These are phyloP conservation scores for Tephrocybe sp. DNA, from an alignment of 768 basidiomycete genomes.

Conservation along the genomic window DNA sequence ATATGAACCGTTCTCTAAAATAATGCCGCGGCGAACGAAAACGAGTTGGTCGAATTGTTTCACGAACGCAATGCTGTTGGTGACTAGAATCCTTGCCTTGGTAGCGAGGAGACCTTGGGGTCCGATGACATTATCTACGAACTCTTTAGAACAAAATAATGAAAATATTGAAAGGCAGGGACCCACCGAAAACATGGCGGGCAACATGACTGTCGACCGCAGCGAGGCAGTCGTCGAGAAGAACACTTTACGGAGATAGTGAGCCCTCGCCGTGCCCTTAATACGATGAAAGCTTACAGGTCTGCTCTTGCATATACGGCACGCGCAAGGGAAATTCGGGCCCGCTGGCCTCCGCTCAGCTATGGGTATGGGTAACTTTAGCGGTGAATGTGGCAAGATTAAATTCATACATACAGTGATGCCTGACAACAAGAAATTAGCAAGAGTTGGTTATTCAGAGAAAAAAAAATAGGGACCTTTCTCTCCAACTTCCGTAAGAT, in stretches of 20 bases:
- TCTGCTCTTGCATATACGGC: constrained; percentile 93
- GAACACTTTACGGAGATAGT: constrained; percentile 38
- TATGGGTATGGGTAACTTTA: constrained; percentile 20
- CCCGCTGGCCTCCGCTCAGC: constrained; percentile 83
- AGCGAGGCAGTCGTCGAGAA: constrained; percentile 89
- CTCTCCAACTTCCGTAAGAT: constrained; percentile 83
- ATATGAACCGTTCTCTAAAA: constrained; percentile 75
- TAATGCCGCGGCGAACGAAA: constrained; percentile 79
- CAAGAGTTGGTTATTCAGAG: neutral
- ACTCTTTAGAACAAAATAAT: neutral
- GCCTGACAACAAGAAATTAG: constrained; percentile 26
- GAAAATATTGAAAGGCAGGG: neutral
- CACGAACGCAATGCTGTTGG: constrained; percentile 85
- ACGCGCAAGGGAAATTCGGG: constrained; percentile 79
- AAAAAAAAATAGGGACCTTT: constrained; percentile 46
- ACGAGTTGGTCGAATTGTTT: constrained; percentile 71
- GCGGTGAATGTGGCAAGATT: neutral
- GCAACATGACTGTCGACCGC: constrained; percentile 88
- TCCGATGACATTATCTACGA: constrained; percentile 78
- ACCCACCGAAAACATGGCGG: constrained; percentile 75
- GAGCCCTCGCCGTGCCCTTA: neutral
- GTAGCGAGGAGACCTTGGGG: constrained; percentile 77
- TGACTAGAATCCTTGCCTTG: constrained; percentile 84
- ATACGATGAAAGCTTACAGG: constrained; percentile 45
- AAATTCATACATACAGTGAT: constrained; percentile 47